Percentiles rank a stretch among this genome's conserved stretches.
These are phyloP conservation scores for Epithemia pelagica DNA, from an alignment of 108 stramenopile species.

Conservation along the genomic window DNA sequence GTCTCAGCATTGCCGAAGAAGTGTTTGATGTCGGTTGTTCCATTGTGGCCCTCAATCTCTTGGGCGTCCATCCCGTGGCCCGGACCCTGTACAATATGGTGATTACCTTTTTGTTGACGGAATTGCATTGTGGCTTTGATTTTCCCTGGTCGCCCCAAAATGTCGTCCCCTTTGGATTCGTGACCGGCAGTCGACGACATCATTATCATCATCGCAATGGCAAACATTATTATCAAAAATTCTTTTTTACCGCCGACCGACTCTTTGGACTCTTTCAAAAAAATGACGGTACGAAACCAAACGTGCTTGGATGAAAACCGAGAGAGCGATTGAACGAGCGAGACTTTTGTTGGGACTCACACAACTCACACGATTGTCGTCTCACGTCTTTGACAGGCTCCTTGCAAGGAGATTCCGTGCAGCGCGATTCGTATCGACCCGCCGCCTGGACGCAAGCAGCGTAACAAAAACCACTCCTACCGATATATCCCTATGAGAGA, in stretches of 20 bases:
- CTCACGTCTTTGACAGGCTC: too few species aligned
- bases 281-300: conserved; percentile 11
- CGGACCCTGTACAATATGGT: conserved; percentile 18
- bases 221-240: conserved; percentile 20
- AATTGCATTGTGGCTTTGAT: conserved; percentile 17
- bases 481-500: too few species aligned
- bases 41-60: conserved; percentile 10
- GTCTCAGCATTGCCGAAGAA: conserved; percentile 14
- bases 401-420: conserved; percentile 11
- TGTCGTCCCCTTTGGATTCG: conserved; percentile 17
- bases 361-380: too few species aligned
- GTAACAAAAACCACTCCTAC: background rate
- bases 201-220: conserved; percentile 18
- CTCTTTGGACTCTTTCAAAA: conserved; percentile 16
- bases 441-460: background rate
- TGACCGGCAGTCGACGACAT: conserved; percentile 15
- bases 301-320: too few species aligned
- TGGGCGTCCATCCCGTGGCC: conserved; percentile 14
- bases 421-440: conserved; percentile 6
- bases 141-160: conserved; percentile 19
- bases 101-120: conserved; percentile 16
- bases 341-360: background rate
- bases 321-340: background rate
- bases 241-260: conserved; percentile 15
- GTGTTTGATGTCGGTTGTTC: conserved; percentile 12